phyloP scores from a whole-genome alignment of 2,329 filamentous ascomycete genomes.

The Trichoderma breve region DNA sequence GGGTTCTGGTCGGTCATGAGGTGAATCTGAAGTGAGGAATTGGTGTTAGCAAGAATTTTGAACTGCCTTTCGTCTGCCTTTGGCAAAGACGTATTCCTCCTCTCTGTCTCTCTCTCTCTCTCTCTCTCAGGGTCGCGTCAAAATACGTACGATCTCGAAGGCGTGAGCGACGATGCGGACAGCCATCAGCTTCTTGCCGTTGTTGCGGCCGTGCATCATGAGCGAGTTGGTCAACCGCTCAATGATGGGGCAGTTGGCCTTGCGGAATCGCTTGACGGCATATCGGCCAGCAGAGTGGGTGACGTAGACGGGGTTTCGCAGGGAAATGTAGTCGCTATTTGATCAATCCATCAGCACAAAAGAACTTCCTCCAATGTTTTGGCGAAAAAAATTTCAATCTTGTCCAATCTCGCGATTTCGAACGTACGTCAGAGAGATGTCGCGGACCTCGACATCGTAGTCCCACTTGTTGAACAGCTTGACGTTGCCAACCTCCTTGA shows the following conservation, averaged over 20 bases:
- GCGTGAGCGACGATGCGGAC: constrained; percentile 98
- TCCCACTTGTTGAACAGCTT: constrained; percentile 98
- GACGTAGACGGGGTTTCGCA: constrained; percentile 98
- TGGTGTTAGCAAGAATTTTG: constrained; percentile 29
- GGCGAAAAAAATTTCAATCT: neutral
- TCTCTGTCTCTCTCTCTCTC: neutral
- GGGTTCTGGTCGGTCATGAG: constrained; percentile 99
- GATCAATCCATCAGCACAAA: constrained; percentile 35
- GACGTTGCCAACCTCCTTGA: constrained; percentile 82
- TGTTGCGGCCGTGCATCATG: constrained; percentile 99
- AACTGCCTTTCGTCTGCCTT: neutral
- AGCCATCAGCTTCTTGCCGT: constrained; percentile 99
- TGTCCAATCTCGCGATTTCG: constrained; percentile 18
- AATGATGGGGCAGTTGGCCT: constrained; percentile 99
- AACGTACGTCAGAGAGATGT: constrained; percentile 97
- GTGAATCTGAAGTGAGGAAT: constrained; percentile 69
- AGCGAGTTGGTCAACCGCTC: constrained; percentile 99
- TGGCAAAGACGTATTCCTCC: neutral
- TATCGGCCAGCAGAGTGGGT: constrained; percentile 98
- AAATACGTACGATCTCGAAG: constrained; percentile 91
- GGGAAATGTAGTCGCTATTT: constrained; percentile 97
- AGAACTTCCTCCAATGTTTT: neutral
- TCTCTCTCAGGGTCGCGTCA: neutral
- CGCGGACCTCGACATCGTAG: constrained; percentile 99
- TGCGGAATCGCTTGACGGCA: constrained; percentile 99